Base-by-base conservation (phyloP, 345 rosid genomes). In the Hypericum perforatum region DNA sequence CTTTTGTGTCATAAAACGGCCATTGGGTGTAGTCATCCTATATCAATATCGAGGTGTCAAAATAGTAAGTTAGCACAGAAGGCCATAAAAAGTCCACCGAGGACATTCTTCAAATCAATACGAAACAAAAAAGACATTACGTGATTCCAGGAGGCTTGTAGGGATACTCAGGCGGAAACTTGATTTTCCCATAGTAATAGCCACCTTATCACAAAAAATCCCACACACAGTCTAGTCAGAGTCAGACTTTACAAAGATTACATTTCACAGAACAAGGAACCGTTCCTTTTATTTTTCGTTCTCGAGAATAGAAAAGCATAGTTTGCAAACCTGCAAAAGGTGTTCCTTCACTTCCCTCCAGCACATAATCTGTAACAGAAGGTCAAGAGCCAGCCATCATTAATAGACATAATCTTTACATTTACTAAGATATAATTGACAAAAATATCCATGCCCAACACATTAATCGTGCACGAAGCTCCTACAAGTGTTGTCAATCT, bases 91-190 rank as follows among this genome's bases (percentile, higher is more conserved):
- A 11, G 45, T 7, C 32, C 14, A 36, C 10, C 44, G 16, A 50
- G 36, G 37, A 45, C 37, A 69, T 6, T 51, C 49, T 8, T 11
- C n/a, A 12, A 46, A 52, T 45, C n/a, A 39, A 13, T 40, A 29
- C 47, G 53, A 9, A 16, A 61, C 37, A 57, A 59, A 6, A 54
- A 61, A 55, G 54, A 36, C 78, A 43, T 51, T 77, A 92, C 98
- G 88, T 86, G 66, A 92, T 92, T 70, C 98, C 98, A 8, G 98
- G 98, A 72, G 97, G 98, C 71, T 85, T 92, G 58, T 81, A 88
- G 9, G 98, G 98, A 75, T 92, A 92, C 55, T 92, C 98, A 5
- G 95, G 77, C 58, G 96, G 97, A 54, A 92, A 92, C 80, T 88
- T 85, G 77, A 92, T 92, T 80, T 85, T 92, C 50, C 98, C 98